Base-by-base conservation (phyloP, 225 moss, liverwort and hornwort genomes). In the Bryum argenteum region DNA sequence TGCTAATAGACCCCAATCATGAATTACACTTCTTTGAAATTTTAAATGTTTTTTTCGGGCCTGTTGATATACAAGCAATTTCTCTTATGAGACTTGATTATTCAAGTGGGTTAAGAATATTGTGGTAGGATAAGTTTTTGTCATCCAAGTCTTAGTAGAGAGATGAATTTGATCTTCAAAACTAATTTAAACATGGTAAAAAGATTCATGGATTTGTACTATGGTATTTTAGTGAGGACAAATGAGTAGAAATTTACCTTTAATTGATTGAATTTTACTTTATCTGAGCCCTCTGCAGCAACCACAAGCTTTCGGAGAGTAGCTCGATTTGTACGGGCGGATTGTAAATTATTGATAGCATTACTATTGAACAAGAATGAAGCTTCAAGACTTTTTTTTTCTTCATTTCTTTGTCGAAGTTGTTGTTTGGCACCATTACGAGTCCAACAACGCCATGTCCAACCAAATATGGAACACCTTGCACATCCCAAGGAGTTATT, bases 1-100 rank as follows among this genome's bases (percentile, higher is more conserved):
- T 38, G 94, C 97, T 67, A 94, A 59, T 70, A 97, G 21, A 1
- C 94, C 94, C 97, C 97, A 97, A 62, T 94, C 89, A 44, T 97
- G 97, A 50, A 97, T 94, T 43, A 87, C 90, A 58, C 94, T 97
- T 42, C 88, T 86, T 72, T 92, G 89, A 17, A 97, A 94, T 66
- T 92, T 97, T 2, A 97, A 45, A 17, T 85, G 72, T 75, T 97
- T 97, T 56, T 94, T 97, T 12, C 97, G 75, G 9, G 78, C 81
- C 90, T 93, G 2, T 2, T 75, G 0, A 33, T 1, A 8, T 0
- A 68, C 21, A 1, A 33, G 33, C 7, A 0, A 56, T 38, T 13
- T 10, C 0, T 45, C 11, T 8, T 22, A 2, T 10, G 3, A 33
- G 33, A 33, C 33, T 33, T 5, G 5, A 5, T 33, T 33, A 0